phyloP scores from a whole-genome alignment of 805 yeast species.

The Hermanozyma aechmeae region DNA sequence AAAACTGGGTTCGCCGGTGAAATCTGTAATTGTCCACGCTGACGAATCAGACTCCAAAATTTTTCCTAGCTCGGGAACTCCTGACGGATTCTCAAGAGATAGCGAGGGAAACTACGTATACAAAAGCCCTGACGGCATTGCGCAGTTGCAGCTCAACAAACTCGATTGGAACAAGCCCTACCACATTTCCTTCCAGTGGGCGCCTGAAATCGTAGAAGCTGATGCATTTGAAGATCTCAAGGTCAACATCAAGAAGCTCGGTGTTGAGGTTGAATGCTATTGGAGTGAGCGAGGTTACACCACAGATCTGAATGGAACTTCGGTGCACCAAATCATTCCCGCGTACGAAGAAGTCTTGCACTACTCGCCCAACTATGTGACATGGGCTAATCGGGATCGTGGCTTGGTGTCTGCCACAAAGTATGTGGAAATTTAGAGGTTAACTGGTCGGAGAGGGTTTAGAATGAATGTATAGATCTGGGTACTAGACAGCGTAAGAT shows the following conservation, averaged over 20 bases:
- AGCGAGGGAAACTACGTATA: slow-evolving; percentile 35
- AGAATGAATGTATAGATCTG: too few relatives aligned
- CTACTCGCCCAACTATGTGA: slow-evolving; percentile 56
- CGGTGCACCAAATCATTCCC: slow-evolving; percentile 38
- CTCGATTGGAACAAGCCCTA: slow-evolving; percentile 49
- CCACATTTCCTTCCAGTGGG: slow-evolving; percentile 67
- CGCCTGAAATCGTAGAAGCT: slow-evolving; percentile 47
- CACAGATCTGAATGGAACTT: slow-evolving; percentile 17
- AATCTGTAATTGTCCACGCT: slow-evolving; percentile 45
- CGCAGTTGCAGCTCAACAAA: slow-evolving; percentile 55
- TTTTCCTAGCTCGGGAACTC: slow-evolving; percentile 15
- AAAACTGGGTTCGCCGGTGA: slow-evolving; percentile 46
- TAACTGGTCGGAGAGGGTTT: too few relatives aligned
- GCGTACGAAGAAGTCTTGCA: slow-evolving; percentile 63
- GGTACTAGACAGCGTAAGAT: too few relatives aligned
- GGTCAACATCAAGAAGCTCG: slow-evolving; percentile 30
- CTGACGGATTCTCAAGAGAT: slow-evolving; percentile 38
- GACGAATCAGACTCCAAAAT: slow-evolving; percentile 11
- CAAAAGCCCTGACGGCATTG: slow-evolving; percentile 56
- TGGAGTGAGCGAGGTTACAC: slow-evolving; percentile 65
- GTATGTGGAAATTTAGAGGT: slow-evolving; percentile 34
- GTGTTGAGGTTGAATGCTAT: slow-evolving; percentile 54
- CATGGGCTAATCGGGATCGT: slow-evolving; percentile 54
- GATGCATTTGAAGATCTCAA: slow-evolving; percentile 20
- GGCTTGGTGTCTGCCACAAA: slow-evolving; percentile 60